A percentile compares a stretch with the other conserved stretches of the same genome.
These are phyloP conservation scores for Agaricus blazei DNA, from an alignment of 768 basidiomycete species.

Conservation along the genomic window DNA sequence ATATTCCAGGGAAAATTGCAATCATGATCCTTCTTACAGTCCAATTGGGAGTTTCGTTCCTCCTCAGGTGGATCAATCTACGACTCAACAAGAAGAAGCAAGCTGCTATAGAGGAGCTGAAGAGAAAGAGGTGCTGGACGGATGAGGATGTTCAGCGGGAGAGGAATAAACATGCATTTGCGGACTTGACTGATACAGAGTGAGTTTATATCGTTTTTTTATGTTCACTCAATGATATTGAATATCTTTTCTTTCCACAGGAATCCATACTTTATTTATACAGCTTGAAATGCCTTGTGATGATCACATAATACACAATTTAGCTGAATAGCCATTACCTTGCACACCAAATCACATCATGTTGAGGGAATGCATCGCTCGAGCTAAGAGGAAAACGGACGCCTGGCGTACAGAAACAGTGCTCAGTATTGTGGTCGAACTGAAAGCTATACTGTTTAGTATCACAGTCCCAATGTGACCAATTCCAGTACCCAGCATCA, in stretches of 20 bases:
- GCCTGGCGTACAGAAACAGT: no score
- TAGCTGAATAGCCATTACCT: no score
- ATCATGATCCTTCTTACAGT: conserved; percentile 55
- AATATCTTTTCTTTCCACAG: not conserved
- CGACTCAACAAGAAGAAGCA: conserved; percentile 46
- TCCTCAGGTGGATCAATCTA: conserved; percentile 51
- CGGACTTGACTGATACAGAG: conserved; percentile 62
- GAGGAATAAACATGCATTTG: conserved; percentile 56
- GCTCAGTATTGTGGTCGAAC: conserved; percentile 57
- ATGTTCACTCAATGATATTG: not conserved
- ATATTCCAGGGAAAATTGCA: conserved; percentile 63
- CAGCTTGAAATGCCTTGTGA: not conserved
- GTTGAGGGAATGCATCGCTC: no score
- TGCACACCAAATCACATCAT: no score
- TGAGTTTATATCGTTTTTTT: conserved; percentile 22
- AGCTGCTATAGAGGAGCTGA: conserved; percentile 35
- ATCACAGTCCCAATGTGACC: conserved; percentile 99
- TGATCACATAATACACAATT: no score
- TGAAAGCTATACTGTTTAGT: conserved; percentile 98
- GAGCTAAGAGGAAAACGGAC: no score
- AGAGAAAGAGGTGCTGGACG: conserved; percentile 47
- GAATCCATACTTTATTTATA: conserved; percentile 12
- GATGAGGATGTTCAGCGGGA: conserved; percentile 53
- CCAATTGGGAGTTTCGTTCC: conserved; percentile 42
- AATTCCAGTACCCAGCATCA: conserved; percentile 89